Evolutionary conservation across 2,329 filamentous ascomycete species (phyloP), one percentile per base, ranked within the genome.

Genomic region (Penicillium psychrosexuale): DNA sequence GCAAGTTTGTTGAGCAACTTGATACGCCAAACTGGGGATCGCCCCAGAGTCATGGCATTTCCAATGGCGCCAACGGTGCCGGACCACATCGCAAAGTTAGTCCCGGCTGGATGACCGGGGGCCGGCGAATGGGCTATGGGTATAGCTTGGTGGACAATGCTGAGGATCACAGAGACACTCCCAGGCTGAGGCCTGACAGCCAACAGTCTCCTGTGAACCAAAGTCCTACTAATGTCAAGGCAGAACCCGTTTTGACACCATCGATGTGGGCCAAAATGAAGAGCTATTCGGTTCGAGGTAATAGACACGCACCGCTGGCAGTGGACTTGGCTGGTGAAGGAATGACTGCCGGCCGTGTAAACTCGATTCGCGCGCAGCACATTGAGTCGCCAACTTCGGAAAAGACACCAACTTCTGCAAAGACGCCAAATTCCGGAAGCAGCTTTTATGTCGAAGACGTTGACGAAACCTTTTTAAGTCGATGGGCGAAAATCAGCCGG

Each of bases 81-180:
- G 51, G 37, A 7, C 52, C 61, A 17, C 57, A 66, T 44, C 70
- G 71, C 15, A 72, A 65, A 58, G 63, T 74, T 42, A 77, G 74
- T 46, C 59, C 73, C 30, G 75, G 72, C 22, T 77, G 75, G 75
- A 69, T 76, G 67, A 72, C 74, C 9, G 72, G 66, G 22, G 74
- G 74, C 3, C 70, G 69, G 53, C 69, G 74, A 19, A 58, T 70
- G 40, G 74, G 74, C 1, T 76, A 75, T 58, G 73, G 73, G 2
- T 76, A 75, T 53, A 67, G 58, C 15, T 63, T 73, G 48, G 69
- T 76, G 13, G 51, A 61, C 19, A 56, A 62, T 24, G 57, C 63
- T n/a, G 66, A 68, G 7, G 59, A 62, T 15, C 52, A 40, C 12
- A 28, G 31, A n/a, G 36, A 37, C 9, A 34, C 12, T 6, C 17